phyloP scores from a whole-genome alignment of 2,329 filamentous ascomycete species.

The Aureobasidium subglaciale region DNA sequence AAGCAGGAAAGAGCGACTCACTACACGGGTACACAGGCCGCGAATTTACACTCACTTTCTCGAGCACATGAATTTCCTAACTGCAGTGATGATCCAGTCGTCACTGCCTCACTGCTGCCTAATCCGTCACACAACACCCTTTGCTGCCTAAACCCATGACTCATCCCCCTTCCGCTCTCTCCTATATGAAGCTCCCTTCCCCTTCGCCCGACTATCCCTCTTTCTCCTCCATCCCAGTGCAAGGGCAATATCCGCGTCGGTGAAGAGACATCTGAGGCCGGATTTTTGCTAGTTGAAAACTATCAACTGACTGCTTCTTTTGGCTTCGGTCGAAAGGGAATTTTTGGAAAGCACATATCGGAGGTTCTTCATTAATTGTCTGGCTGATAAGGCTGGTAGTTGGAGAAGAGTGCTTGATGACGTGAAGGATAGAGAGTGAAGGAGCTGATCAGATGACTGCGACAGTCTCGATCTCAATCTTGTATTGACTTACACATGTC shows the following conservation, averaged over 20 bases:
- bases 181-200: neutral
- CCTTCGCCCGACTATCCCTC: neutral
- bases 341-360: neutral
- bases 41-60: too few relatives aligned
- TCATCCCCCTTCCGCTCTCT: neutral
- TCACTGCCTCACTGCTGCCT: neutral
- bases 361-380: neutral
- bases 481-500: too few relatives aligned
- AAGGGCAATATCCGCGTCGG: neutral
- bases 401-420: neutral
- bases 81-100: too few relatives aligned
- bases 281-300: constrained; percentile 5
- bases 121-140: neutral
- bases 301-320: neutral
- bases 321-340: neutral
- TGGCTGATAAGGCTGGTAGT: neutral
- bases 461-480: too few relatives aligned
- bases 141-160: constrained; percentile 1
- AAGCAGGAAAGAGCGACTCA: neutral
- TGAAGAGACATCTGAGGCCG: neutral
- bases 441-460: too few relatives aligned
- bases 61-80: too few relatives aligned
- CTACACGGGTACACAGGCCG: too few relatives aligned
- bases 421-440: too few relatives aligned
- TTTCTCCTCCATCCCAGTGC: neutral